Conservation (phyloP, 805 yeast species). For the Barnettozyma botsteinii region DNA sequence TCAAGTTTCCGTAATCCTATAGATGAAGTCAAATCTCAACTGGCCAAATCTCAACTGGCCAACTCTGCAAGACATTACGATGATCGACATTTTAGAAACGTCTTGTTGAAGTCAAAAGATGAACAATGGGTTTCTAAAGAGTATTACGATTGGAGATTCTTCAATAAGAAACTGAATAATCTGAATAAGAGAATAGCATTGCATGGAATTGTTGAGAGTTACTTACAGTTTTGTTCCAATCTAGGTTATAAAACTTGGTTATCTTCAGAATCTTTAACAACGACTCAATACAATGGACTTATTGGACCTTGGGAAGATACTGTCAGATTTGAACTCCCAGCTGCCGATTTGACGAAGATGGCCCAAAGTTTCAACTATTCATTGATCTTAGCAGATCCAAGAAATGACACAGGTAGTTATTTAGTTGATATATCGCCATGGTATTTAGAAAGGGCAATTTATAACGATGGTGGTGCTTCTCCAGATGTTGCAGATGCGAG, state of each 20-base stretch:
- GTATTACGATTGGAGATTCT: constrained; percentile 64
- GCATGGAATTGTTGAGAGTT: constrained; percentile 40
- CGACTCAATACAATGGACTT: constrained; percentile 46
- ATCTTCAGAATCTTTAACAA: constrained; percentile 43
- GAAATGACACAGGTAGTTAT: constrained; percentile 40
- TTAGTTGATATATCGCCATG: constrained; percentile 44
- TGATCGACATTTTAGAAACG: constrained; percentile 30
- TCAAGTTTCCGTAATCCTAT: constrained; percentile 27
- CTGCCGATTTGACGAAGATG: constrained; percentile 39
- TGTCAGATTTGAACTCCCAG: constrained; percentile 46
- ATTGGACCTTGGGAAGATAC: constrained; percentile 49
- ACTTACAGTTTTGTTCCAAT: constrained; percentile 39
- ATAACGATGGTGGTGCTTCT: constrained; percentile 41
- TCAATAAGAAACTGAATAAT: constrained; percentile 37
- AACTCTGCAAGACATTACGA: constrained; percentile 27
- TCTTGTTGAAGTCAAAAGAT: constrained; percentile 30
- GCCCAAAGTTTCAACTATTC: constrained; percentile 44
- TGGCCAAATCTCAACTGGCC: constrained; percentile 27
- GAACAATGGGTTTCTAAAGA: constrained; percentile 28
- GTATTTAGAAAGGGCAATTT: constrained; percentile 42
- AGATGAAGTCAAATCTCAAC: constrained; percentile 23
- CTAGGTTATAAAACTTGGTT: constrained; percentile 41
- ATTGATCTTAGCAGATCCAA: constrained; percentile 38
- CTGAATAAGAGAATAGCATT: constrained; percentile 39
- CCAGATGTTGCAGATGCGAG: constrained; percentile 45